Evolutionary conservation across 768 basidiomycete genomes (phyloP).

Genomic region (Suillus alpinus): DNA sequence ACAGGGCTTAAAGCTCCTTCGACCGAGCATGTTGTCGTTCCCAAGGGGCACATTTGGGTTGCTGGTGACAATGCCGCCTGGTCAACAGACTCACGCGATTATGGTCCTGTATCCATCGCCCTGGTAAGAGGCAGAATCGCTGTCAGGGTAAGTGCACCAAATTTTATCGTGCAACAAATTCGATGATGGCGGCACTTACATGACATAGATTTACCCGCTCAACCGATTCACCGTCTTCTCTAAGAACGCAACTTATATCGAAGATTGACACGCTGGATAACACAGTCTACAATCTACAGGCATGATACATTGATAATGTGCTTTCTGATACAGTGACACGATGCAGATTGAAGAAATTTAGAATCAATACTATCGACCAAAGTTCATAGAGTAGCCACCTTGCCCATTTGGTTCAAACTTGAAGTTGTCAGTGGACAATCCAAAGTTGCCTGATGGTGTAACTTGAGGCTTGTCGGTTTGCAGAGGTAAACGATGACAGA

Average conservation of each 20-base stretch:
- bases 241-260: constrained; percentile 18
- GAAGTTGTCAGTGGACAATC: constrained; percentile 94
- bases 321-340: not conserved
- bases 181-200: constrained; percentile 4
- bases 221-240: constrained; percentile 26
- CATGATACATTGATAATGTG: not conserved
- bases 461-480: constrained; percentile 1
- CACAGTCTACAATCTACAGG: not conserved
- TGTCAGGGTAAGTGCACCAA: constrained; percentile 50
- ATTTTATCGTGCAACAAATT: not conserved
- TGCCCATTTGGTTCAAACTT: constrained; percentile 92
- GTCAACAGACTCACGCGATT: constrained; percentile 87
- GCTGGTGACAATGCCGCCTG: constrained; percentile 82
- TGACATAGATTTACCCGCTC: constrained; percentile 28
- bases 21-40: constrained; percentile 72
- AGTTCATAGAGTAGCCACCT: constrained; percentile 95
- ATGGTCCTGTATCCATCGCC: constrained; percentile 87
- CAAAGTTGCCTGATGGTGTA: constrained; percentile 71
- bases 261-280: constrained; percentile 5
- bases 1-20: constrained; percentile 62
- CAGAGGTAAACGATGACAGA: constrained; percentile 25
- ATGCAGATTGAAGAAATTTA: not conserved
- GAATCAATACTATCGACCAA: constrained; percentile 44
- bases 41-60: constrained; percentile 88
- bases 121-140: constrained; percentile 67